phyloP scores from a whole-genome alignment of 2,329 filamentous ascomycete species.

The Periconia macrospinosa region DNA sequence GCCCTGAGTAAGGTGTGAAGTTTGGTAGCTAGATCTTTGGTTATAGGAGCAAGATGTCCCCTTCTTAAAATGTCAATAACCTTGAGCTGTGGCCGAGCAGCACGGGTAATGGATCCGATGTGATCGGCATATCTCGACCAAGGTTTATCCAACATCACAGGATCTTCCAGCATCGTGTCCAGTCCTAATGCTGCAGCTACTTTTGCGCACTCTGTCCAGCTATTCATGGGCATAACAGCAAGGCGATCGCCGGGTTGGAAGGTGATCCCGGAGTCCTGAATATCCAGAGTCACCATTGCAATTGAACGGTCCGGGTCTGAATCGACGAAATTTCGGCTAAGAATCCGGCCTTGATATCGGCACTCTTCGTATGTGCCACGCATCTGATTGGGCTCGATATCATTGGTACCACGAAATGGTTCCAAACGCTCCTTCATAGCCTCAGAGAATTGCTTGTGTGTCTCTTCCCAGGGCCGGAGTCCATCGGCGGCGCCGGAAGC shows the following conservation, averaged over 20 bases:
- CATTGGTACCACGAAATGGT: constrained; percentile 51
- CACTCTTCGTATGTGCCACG: constrained; percentile 59
- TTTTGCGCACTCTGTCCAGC: constrained; percentile 59
- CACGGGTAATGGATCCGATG: constrained; percentile 14
- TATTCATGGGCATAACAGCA: constrained; percentile 59
- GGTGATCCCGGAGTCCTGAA: constrained; percentile 57
- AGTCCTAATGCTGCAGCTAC: constrained; percentile 56
- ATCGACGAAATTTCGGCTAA: constrained; percentile 52
- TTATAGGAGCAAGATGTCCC: constrained; percentile 27
- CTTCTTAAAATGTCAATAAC: constrained; percentile 26
- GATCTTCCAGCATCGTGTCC: constrained; percentile 50
- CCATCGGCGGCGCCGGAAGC: constrained; percentile 23
- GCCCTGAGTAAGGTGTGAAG: constrained; percentile 25
- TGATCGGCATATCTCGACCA: constrained; percentile 49
- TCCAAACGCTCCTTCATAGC: constrained; percentile 59
- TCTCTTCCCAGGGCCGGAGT: constrained; percentile 25
- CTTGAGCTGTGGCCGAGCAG: constrained; percentile 13
- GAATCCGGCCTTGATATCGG: constrained; percentile 52
- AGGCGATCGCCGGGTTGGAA: constrained; percentile 58
- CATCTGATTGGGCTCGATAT: constrained; percentile 57
- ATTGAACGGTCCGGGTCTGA: constrained; percentile 51
- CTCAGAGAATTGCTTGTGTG: constrained; percentile 50
- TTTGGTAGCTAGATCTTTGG: constrained; percentile 25
- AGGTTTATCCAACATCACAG: constrained; percentile 41
- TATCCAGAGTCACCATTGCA: constrained; percentile 55